Conservation (phyloP, 495 filamentous ascomycete genomes). For the Melanomma pulvis-pyrius region DNA sequence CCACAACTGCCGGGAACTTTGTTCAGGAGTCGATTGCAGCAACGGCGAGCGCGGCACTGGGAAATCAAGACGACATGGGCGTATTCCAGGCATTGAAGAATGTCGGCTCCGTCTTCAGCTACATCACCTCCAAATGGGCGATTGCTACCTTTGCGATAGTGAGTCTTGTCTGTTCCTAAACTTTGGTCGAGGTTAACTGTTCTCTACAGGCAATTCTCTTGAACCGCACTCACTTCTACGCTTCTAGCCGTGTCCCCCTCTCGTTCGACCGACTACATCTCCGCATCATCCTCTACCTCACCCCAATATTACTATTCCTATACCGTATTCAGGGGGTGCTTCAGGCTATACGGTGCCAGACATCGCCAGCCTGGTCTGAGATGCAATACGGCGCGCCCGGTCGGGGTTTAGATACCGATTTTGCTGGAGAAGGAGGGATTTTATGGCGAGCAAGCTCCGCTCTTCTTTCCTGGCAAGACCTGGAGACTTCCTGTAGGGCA, state of each 20-base stretch:
- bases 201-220: slow-evolving; percentile 70
- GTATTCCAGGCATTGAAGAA: slow-evolving; percentile 54
- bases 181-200: slow-evolving; percentile 17
- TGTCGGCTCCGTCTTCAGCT: slow-evolving; percentile 86
- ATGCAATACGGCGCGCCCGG: slow-evolving; percentile 73
- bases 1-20: slow-evolving; percentile 38
- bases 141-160: slow-evolving; percentile 80
- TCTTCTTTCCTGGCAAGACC: slow-evolving; percentile 68
- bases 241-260: slow-evolving; percentile 78
- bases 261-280: slow-evolving; percentile 66
- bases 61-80: slow-evolving; percentile 29
- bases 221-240: slow-evolving; percentile 91
- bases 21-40: slow-evolving; percentile 46
- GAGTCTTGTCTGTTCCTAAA: slow-evolving; percentile 34
- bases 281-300: slow-evolving; percentile 70
- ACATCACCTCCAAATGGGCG: slow-evolving; percentile 93
- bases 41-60: slow-evolving; percentile 34
- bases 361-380: slow-evolving; percentile 71
- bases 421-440: slow-evolving; percentile 68
- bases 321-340: slow-evolving; percentile 69
- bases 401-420: slow-evolving; percentile 70
- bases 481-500: slow-evolving; percentile 70
- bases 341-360: slow-evolving; percentile 90
- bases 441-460: slow-evolving; percentile 69
- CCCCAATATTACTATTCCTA: slow-evolving; percentile 74